These are phyloP conservation scores for Hydrangea macrophylla DNA, from an alignment of 148 eudicot species.

Conservation along the genomic window DNA sequence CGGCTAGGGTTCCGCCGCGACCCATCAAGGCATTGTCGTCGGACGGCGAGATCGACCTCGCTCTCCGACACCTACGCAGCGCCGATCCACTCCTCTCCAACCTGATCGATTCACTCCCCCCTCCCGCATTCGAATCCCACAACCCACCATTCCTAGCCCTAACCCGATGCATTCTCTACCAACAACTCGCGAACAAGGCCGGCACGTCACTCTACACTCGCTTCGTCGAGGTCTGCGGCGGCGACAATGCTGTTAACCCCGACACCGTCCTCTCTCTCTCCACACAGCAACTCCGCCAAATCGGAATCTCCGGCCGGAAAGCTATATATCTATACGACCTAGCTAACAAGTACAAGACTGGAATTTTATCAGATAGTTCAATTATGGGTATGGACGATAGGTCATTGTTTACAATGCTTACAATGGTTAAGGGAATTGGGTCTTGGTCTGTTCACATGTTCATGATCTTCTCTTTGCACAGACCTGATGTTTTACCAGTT, in stretches of 20 bases:
- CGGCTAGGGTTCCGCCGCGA: conserved; percentile 16
- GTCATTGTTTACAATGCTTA: conserved; percentile 45
- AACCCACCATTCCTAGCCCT: conserved; percentile 39
- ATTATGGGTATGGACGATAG: conserved; percentile 51
- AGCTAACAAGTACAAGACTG: conserved; percentile 40
- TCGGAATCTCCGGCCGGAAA: conserved; percentile 43
- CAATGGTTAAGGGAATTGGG: conserved; percentile 59
- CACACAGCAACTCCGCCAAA: conserved; percentile 28
- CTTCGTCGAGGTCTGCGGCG: conserved; percentile 45
- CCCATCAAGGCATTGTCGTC: conserved; percentile 31
- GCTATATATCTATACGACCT: conserved; percentile 43
- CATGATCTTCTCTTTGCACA: conserved; percentile 47
- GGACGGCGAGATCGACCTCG: conserved; percentile 27
- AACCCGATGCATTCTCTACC: conserved; percentile 39
- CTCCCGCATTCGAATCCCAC: conserved; percentile 33
- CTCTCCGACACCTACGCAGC: conserved; percentile 30
- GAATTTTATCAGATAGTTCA: conserved; percentile 40
- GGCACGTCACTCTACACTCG: conserved; percentile 40
- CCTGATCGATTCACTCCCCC: conserved; percentile 29
- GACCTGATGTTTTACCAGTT: conserved; percentile 54
- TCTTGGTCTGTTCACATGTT: conserved; percentile 62
- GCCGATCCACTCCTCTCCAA: conserved; percentile 25
- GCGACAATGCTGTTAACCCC: conserved; percentile 31
- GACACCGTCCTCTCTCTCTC: conserved; percentile 35
- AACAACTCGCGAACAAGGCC: conserved; percentile 51